These are phyloP conservation scores for Thalia dealbata DNA, from an alignment of 176 grass and related monocot species.

Conservation along the genomic window DNA sequence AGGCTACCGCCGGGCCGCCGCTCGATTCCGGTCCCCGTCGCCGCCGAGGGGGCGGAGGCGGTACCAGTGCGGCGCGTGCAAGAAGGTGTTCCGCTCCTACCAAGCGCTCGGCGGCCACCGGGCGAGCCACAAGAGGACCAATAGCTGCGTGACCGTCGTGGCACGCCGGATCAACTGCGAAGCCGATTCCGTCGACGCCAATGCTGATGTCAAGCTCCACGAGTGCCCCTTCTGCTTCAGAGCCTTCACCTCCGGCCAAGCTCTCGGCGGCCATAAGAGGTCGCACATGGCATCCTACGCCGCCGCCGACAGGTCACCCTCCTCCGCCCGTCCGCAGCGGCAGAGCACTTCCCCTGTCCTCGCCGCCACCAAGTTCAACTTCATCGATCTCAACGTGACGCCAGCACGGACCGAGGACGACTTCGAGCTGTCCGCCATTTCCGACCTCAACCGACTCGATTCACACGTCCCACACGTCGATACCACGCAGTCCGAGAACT, in stretches of 20 bases:
- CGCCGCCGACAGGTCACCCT: neutral
- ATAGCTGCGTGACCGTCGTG: neutral
- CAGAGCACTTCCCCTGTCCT: conserved; percentile 7
- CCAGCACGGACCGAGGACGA: conserved; percentile 33
- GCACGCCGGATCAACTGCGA: neutral
- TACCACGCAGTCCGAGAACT: neutral
- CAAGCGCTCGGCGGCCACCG: conserved; percentile 15
- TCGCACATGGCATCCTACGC: conserved; percentile 29
- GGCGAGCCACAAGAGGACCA: conserved; percentile 16
- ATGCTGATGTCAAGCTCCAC: conserved; percentile 15
- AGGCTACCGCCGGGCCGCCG: neutral
- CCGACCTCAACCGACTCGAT: neutral
- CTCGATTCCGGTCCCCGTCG: neutral
- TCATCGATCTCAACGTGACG: conserved; percentile 48
- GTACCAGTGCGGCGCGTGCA: conserved; percentile 10
- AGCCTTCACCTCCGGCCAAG: conserved; percentile 58
- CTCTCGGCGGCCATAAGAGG: conserved; percentile 69
- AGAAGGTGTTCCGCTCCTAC: conserved; percentile 14
- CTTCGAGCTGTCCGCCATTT: conserved; percentile 38
- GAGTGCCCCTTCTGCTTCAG: conserved; percentile 49
- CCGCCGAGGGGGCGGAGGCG: neutral
- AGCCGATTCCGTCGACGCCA: neutral
- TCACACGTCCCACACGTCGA: neutral
- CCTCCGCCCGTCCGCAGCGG: neutral
- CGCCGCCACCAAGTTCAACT: conserved; percentile 4